Conservation (phyloP, 2,329 filamentous ascomycete genomes). For the Cryoendolithus antarcticus region DNA sequence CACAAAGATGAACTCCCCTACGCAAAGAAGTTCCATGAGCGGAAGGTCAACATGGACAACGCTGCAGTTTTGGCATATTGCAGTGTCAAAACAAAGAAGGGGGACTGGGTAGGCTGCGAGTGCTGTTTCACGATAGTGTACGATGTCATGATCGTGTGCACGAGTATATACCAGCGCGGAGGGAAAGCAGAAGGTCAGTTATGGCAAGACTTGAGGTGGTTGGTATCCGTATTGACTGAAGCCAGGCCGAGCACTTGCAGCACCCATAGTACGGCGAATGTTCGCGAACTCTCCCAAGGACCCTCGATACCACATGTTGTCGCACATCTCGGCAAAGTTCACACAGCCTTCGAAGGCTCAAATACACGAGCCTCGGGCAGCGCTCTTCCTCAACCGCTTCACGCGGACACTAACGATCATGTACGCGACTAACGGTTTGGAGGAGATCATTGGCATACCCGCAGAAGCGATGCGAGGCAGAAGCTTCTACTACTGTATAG, state of each 20-base stretch:
- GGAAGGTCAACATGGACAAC: slow-evolving; percentile 67
- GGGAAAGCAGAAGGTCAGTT: slow-evolving; percentile 62
- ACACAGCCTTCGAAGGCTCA: slow-evolving; percentile 40
- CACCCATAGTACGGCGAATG: slow-evolving; percentile 63
- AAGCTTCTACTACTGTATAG: slow-evolving; percentile 81
- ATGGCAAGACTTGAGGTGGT: too few species aligned
- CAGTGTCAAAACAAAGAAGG: slow-evolving; percentile 54
- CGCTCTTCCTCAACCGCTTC: slow-evolving; percentile 76
- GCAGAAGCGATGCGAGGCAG: slow-evolving; percentile 58
- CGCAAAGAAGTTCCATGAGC: slow-evolving; percentile 59
- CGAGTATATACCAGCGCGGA: slow-evolving; percentile 60
- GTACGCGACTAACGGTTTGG: slow-evolving; percentile 69
- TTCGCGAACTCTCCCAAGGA: slow-evolving; percentile 74
- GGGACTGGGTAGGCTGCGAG: slow-evolving; percentile 67
- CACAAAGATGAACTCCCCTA: slow-evolving; percentile 69
- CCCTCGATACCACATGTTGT: slow-evolving; percentile 80
- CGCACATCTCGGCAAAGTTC: slow-evolving; percentile 74
- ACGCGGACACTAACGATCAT: slow-evolving; percentile 72
- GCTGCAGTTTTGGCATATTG: slow-evolving; percentile 79
- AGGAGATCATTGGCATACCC: slow-evolving; percentile 61
- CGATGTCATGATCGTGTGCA: slow-evolving; percentile 75
- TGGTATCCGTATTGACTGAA: too few species aligned
- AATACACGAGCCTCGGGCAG: slow-evolving; percentile 63
- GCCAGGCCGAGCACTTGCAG: slow-evolving; percentile 63
- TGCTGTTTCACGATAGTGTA: slow-evolving; percentile 84